Evolutionary conservation across 257 asterid genomes (phyloP).

Genomic region (Datura wrightii): DNA sequence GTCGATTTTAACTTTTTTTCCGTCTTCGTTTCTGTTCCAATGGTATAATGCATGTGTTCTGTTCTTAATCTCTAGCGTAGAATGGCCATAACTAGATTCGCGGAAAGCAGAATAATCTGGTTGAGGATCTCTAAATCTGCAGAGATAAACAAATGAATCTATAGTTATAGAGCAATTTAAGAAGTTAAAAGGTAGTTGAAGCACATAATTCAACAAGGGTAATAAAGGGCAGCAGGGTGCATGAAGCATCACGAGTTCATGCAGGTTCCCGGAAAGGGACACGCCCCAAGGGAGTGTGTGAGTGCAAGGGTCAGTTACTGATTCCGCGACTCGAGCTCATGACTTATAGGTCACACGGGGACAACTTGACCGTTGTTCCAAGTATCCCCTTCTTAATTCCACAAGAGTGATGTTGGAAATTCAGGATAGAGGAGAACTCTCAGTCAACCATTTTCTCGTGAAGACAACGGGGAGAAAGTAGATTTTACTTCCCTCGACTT

Average conservation of each 20-base stretch:
- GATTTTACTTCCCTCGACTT: too few relatives aligned
- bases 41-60: constrained; percentile 85
- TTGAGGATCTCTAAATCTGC: constrained; percentile 88
- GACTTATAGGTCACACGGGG: not conserved
- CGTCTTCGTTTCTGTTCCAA: constrained; percentile 93
- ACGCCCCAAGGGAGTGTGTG: not conserved
- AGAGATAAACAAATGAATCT: not conserved
- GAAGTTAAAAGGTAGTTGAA: not conserved
- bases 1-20: constrained; percentile 74
- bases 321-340: not conserved
- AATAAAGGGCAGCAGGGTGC: not conserved
- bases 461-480: too few relatives aligned
- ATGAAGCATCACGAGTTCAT: not conserved
- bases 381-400: not conserved
- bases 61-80: constrained; percentile 80
- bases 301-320: not conserved
- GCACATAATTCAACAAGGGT: not conserved
- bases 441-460: too few relatives aligned
- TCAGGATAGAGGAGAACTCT: too few relatives aligned
- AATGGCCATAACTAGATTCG: constrained; percentile 96
- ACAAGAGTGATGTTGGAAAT: too few relatives aligned
- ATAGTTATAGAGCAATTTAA: not conserved
- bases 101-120: constrained; percentile 94
- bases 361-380: not conserved
- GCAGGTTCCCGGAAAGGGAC: not conserved